Base-by-base conservation (phyloP, 2,329 filamentous ascomycete species). In the Paracoccidioides lutzii region DNA sequence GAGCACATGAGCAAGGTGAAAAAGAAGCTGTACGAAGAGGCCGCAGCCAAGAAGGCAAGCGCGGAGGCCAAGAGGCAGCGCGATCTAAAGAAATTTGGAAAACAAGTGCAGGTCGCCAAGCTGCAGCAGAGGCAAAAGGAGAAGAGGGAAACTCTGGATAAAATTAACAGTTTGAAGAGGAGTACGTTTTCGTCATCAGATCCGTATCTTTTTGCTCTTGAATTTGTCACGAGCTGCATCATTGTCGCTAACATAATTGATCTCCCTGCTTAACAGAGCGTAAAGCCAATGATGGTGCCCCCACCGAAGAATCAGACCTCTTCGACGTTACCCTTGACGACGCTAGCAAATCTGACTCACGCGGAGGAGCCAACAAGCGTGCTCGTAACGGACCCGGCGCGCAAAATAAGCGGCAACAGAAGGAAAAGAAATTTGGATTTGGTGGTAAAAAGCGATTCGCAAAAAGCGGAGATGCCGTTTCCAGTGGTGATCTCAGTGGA, bases 1-100 rank as follows among this genome's bases (percentile, higher is more conserved):
- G 91, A 94, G 65, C 93, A 96, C 72, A 98, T 98, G 93, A 88
- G 88, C 69, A 90, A 88, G 78, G 88, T 98, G 69, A 94, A 94
- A 78, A 82, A 85, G 66, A 95, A 94, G 79, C 77, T 97, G 65
- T 80, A 95, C 59, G 90, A 97, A 66, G 89, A 94, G 67, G 93
- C 91, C 0, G 88, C 91, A 9, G 79, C 83, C 59, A 95, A 95
- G 79, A 95, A 95, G 77, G 91, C 93, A 0, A 81, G 89, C 33
- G 84, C 87, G 30, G 93, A 98, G 72, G 93, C 93, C 5, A 82
- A 90, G 69, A 90, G 90, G 75, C 85, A 91, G 76, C 81, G 93
- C 60, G 93, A 98, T 71, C 78, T 97, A 66, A 97, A 96, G 83
- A 98, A 97, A 76, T 98, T 97, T 69, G 93, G 93, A 70, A 98